These are phyloP conservation scores for Allium sativum DNA, from an alignment of 106 monocot genomes.

Conservation along the genomic window DNA sequence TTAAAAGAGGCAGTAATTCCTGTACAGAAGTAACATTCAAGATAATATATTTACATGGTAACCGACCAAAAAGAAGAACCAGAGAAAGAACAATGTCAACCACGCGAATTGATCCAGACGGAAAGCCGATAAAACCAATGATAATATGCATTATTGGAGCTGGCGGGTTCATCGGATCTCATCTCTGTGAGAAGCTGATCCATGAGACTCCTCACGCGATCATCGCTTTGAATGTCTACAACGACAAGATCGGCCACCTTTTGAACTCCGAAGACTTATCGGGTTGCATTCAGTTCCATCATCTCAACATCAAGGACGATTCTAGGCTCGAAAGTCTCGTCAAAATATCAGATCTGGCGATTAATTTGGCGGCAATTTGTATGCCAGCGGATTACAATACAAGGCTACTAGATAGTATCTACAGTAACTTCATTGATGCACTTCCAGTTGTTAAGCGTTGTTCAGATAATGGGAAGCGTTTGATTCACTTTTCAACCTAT, in stretches of 20 bases:
- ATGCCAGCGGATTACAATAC: conserved; percentile 77
- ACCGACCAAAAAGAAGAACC: no score
- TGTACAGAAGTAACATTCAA: no score
- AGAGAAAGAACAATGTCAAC: background rate
- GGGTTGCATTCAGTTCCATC: conserved; percentile 57
- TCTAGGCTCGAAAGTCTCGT: conserved; percentile 63
- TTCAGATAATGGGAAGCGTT: conserved; percentile 46
- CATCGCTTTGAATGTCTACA: conserved; percentile 54
- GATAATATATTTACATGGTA: no score
- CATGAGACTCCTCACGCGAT: conserved; percentile 54
- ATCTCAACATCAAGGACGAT: conserved; percentile 73
- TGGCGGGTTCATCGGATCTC: conserved; percentile 70
- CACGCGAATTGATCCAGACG: conserved; percentile 41
- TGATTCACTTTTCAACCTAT: conserved; percentile 68
- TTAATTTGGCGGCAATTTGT: conserved; percentile 68
- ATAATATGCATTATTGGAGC: conserved; percentile 72
- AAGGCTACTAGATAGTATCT: conserved; percentile 57
- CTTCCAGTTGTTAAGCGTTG: conserved; percentile 65
- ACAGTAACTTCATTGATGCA: conserved; percentile 70
- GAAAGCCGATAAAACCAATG: conserved; percentile 38
- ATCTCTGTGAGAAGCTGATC: conserved; percentile 73
- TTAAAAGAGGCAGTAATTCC: no score
- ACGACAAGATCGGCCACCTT: conserved; percentile 64
- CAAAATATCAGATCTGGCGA: conserved; percentile 63
- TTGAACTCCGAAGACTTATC: conserved; percentile 26